These are phyloP conservation scores for Coemansia sp. DNA, from an alignment of 192 early-diverging fungal species.

Conservation along the genomic window DNA sequence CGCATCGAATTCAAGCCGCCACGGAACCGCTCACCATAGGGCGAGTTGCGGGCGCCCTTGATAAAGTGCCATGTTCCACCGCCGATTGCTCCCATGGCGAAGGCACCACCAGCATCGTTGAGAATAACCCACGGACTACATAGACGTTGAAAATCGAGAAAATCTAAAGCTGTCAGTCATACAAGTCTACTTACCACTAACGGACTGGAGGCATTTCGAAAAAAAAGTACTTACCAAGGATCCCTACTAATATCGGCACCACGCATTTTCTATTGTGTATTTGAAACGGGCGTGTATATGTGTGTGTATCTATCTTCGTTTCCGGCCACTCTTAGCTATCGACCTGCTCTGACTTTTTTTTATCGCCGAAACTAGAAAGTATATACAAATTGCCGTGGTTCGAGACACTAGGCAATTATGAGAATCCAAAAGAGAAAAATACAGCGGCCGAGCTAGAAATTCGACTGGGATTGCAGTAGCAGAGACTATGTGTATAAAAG, in stretches of 20 bases:
- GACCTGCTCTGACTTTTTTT: neutral
- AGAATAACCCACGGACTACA: conserved; percentile 81
- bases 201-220: neutral
- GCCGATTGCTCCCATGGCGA: conserved; percentile 96
- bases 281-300: neutral
- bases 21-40: conserved; percentile 87
- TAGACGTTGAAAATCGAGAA: neutral
- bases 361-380: neutral
- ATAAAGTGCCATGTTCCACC: conserved; percentile 96
- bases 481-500: neutral
- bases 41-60: conserved; percentile 98
- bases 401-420: neutral
- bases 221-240: conserved; percentile 41
- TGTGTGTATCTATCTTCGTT: neutral
- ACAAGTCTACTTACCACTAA: neutral
- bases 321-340: neutral
- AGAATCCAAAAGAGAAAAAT: neutral
- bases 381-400: conserved; percentile 1
- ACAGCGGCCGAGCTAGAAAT: neutral
- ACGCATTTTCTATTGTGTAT: conserved; percentile 30
- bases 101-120: conserved; percentile 83
- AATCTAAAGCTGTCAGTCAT: neutral
- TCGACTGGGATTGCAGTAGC: neutral
- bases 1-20: conserved; percentile 89
- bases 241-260: conserved; percentile 56